phyloP scores from a whole-genome alignment of 768 basidiomycete species.

The Sistotremastrum suecicum region DNA sequence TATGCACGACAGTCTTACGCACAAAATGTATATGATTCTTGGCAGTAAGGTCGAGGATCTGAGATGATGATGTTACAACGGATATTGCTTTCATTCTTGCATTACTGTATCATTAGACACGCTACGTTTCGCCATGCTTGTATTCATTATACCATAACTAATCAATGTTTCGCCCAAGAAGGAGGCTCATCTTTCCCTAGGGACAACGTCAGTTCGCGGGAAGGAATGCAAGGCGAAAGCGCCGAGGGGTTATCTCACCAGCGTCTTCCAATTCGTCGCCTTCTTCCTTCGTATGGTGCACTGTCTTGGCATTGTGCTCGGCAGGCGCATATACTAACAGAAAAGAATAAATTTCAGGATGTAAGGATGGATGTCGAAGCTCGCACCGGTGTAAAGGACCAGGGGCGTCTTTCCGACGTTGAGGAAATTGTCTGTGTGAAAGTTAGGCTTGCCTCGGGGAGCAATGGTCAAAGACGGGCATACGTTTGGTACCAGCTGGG shows the following conservation, averaged over 20 bases:
- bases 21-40: too few relatives aligned
- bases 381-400: slow-evolving; percentile 19
- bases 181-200: slow-evolving; percentile 23
- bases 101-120: too few relatives aligned
- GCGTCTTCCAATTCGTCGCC: slow-evolving; percentile 21
- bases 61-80: too few relatives aligned
- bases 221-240: too few relatives aligned
- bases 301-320: slow-evolving; percentile 18
- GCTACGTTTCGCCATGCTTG: too few relatives aligned
- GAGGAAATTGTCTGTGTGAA: slow-evolving; percentile 10
- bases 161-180: slow-evolving; percentile 11
- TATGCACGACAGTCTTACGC: too few relatives aligned
- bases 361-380: neutral
- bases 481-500: slow-evolving; percentile 22
- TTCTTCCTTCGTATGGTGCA: slow-evolving; percentile 23
- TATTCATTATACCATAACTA: too few relatives aligned
- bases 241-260: too few relatives aligned
- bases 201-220: too few relatives aligned
- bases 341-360: neutral
- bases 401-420: slow-evolving; percentile 20
- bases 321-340: slow-evolving; percentile 7
- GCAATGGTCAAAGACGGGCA: slow-evolving; percentile 1
- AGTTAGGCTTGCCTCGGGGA: neutral
- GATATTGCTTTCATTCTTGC: too few relatives aligned
- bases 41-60: too few relatives aligned